A percentile compares a stretch with the other conserved stretches of the same genome.
These are phyloP conservation scores for Ascoidea asiatica DNA, from an alignment of 805 yeast genomes.

Conservation along the genomic window DNA sequence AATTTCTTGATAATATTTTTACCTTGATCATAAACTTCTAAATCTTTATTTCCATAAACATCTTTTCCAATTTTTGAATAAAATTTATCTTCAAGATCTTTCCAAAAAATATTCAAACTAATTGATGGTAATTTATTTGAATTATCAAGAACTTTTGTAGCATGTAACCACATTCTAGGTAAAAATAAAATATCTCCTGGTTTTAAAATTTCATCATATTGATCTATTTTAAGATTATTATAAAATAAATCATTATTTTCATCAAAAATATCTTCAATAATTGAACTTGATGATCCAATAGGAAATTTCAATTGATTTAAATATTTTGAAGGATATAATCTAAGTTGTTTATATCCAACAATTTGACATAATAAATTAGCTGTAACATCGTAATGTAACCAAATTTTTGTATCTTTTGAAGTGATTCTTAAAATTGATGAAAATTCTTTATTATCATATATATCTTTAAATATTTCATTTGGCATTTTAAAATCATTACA, in stretches of 20 bases:
- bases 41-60: conserved; percentile 23
- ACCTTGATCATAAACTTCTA: conserved; percentile 20
- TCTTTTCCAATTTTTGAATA: conserved; percentile 20
- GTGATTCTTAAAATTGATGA: conserved; percentile 22
- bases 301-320: conserved; percentile 16
- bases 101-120: conserved; percentile 22
- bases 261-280: conserved; percentile 16
- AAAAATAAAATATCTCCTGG: conserved; percentile 24
- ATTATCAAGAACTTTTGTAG: conserved; percentile 16
- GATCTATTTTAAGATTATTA: conserved; percentile 11
- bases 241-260: conserved; percentile 7
- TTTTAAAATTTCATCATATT: conserved; percentile 17
- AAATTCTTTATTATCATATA: conserved; percentile 13
- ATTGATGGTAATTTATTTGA: conserved; percentile 14
- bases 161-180: conserved; percentile 25
- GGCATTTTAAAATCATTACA: conserved; percentile 19
- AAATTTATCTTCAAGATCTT: conserved; percentile 13
- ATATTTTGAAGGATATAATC: conserved; percentile 22
- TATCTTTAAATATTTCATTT: conserved; percentile 5
- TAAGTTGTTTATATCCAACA: conserved; percentile 17
- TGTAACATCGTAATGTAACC: conserved; percentile 25
- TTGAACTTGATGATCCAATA: conserved; percentile 19
- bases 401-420: conserved; percentile 18
- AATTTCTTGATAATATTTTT: conserved; percentile 14
- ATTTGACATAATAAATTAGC: conserved; percentile 22